Evolutionary conservation across 1,284 basidiomycete species (phyloP), one percentile per base, ranked within the genome.

Genomic region (Heliocybe sulcata): DNA sequence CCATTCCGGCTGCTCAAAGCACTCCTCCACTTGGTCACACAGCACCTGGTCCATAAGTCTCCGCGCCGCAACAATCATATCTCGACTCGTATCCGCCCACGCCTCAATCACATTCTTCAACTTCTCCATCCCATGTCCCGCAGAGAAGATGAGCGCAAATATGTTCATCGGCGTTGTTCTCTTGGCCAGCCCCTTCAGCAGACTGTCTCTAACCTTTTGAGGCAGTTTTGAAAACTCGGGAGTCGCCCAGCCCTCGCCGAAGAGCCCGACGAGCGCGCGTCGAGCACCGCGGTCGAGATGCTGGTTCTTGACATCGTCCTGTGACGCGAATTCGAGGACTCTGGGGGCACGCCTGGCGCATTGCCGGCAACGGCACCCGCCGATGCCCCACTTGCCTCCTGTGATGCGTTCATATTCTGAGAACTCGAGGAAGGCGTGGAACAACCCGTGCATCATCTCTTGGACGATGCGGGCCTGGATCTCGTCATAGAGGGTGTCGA

Each of bases 391-490:
- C 57, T 81, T 81, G 31, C 86, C 82, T 1, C 74, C 78, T 0
- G 86, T 90, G 57, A 88, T 75, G 6, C 75, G 72, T 59, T 89
- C 85, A 65, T 90, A 87, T 63, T 87, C 87, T 31, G 83, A 73
- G 63, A 91, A 90, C 25, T 86, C 80, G 48, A 90, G 77, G 64
- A 87, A 89, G 0, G 89, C 88, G 61, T 90, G 88, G 70, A 86
- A 91, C 47, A 95, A 80, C 0, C 92, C 92, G 64, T 95, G 92
- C 63, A 88, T 80, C 82, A 95, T 94, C 65, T 93, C 90, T 63
- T 88, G 81, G 16, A 91, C 82, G 60, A 93, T 82, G 55, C 89
- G 81, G 0, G 91, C 85, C 63, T 93, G 89, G 31, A 90, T 77
- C 66, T 97, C 93, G 56, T 81, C 77, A 57, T 85, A 81, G 3